Evolutionary conservation across 768 basidiomycete genomes (phyloP).

Genomic region (Ramaria sp.): DNA sequence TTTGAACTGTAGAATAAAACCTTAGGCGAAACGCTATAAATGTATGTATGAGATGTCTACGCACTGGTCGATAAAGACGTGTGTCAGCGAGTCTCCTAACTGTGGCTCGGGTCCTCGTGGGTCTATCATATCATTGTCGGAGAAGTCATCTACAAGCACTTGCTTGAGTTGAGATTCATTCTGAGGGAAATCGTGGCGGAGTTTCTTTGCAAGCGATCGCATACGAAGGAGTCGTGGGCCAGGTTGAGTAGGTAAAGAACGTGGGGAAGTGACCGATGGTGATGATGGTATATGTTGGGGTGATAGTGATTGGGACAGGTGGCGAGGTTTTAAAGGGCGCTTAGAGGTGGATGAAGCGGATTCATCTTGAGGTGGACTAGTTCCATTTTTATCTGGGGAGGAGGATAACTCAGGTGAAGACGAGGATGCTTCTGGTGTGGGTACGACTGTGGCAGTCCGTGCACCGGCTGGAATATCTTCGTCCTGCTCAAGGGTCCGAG

Average conservation of each 20-base stretch:
- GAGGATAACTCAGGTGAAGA: slow-evolving; percentile 2
- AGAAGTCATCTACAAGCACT: slow-evolving; percentile 2
- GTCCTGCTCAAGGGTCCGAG: not conserved
- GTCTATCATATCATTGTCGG: not conserved
- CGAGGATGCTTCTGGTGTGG: slow-evolving; percentile 6
- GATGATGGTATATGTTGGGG: slow-evolving; percentile 16
- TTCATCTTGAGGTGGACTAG: not conserved
- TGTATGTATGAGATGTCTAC: slow-evolving; percentile 12
- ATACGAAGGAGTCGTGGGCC: slow-evolving; percentile 40
- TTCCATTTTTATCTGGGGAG: not conserved
- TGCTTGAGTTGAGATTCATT: slow-evolving; percentile 21
- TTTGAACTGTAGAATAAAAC: slow-evolving; percentile 50
- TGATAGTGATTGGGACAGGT: slow-evolving; percentile 16
- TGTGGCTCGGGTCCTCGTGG: slow-evolving; percentile 7
- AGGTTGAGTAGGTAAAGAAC: slow-evolving; percentile 26
- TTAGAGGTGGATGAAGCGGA: not conserved
- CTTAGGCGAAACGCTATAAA: not conserved
- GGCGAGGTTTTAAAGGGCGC: not conserved
- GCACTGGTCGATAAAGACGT: slow-evolving; percentile 36
- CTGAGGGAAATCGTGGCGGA: slow-evolving; percentile 45
- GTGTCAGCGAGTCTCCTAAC: slow-evolving; percentile 22
- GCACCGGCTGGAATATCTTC: not conserved
- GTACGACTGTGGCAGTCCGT: slow-evolving; percentile 2
- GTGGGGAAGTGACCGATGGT: slow-evolving; percentile 27
- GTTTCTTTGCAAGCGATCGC: slow-evolving; percentile 42